phyloP scores from a whole-genome alignment of 257 asterid species.

The Solanum paucissectum region DNA sequence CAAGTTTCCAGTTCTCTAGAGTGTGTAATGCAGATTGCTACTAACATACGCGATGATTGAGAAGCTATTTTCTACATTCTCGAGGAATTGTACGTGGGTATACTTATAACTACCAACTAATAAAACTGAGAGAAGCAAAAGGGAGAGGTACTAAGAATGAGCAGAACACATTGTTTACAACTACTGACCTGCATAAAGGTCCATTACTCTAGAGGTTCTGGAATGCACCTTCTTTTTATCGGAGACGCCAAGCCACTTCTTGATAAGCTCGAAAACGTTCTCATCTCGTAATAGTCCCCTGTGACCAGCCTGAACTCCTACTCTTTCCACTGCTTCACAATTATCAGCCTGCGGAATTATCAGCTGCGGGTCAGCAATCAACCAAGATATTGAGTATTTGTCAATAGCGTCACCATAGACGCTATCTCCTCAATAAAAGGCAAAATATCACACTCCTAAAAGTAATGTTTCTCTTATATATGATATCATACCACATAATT shows the following conservation, averaged over 20 bases:
- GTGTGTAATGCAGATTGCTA: not conserved
- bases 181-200: constrained; percentile 6
- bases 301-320: constrained; percentile 54
- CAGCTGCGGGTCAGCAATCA: not conserved
- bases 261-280: constrained; percentile 42
- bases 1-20: not conserved
- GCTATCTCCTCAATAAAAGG: not conserved
- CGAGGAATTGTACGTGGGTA: not conserved
- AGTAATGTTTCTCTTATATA: not conserved
- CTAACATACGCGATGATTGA: not conserved
- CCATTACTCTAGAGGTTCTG: constrained; percentile 45
- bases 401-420: not conserved
- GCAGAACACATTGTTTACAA: not conserved
- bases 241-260: constrained; percentile 56
- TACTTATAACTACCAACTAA: not conserved
- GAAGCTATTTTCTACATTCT: not conserved
- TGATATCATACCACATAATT: not conserved
- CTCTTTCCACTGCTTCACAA: constrained; percentile 65
- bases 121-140: not conserved
- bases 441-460: not conserved
- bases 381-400: not conserved
- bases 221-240: constrained; percentile 20
- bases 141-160: not conserved
- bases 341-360: constrained; percentile 50
- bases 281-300: constrained; percentile 42